Percentiles rank a stretch among this genome's conserved stretches.
These are phyloP conservation scores for Mucor racemosus DNA, from an alignment of 371 early-diverging fungal species.

Conservation along the genomic window DNA sequence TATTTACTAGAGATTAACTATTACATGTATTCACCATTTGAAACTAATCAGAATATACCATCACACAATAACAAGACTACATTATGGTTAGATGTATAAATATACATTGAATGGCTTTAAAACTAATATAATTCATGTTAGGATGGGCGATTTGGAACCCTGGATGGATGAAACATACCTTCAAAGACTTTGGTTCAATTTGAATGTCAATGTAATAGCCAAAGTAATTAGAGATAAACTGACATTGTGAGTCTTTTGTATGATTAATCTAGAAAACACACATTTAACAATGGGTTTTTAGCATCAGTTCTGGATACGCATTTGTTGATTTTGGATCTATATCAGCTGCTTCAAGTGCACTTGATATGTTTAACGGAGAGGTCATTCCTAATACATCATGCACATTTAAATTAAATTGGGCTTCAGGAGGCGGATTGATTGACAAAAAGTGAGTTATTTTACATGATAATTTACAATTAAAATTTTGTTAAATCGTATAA, in stretches of 20 bases:
- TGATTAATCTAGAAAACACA: neutral
- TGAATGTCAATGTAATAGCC: conserved; percentile 72
- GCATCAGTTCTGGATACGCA: conserved; percentile 66
- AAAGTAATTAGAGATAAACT: conserved; percentile 85
- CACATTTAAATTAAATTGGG: conserved; percentile 88
- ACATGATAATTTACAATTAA: neutral
- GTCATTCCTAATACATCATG: conserved; percentile 75
- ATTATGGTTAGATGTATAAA: neutral
- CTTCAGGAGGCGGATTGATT: conserved; percentile 66
- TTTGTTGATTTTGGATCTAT: conserved; percentile 69
- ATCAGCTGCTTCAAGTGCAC: conserved; percentile 63
- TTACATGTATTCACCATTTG: neutral
- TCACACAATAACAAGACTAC: neutral
- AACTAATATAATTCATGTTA: conserved; percentile 5
- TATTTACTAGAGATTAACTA: neutral
- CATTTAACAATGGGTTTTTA: neutral
- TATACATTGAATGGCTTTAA: neutral
- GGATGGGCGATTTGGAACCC: conserved; percentile 80
- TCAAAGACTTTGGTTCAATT: conserved; percentile 63
- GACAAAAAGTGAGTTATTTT: conserved; percentile 29
- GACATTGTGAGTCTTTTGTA: conserved; percentile 54
- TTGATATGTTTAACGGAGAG: conserved; percentile 70
- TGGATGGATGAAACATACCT: conserved; percentile 83
- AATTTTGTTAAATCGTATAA: neutral
- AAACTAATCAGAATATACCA: neutral